phyloP scores from a whole-genome alignment of 306 rosid genomes.

The Trifolium repens region DNA sequence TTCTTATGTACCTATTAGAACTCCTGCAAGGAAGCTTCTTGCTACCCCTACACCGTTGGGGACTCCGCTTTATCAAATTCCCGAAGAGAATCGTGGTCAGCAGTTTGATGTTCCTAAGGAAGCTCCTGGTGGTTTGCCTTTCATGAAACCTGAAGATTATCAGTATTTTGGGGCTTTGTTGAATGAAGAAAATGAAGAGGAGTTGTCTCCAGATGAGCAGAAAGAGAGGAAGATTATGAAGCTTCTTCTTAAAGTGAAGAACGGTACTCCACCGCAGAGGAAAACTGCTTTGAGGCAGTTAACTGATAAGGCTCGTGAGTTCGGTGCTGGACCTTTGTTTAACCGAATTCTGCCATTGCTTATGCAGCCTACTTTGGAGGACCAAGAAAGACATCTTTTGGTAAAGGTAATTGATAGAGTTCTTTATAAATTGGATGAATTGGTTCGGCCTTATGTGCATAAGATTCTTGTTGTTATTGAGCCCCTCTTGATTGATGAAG shows the following conservation, averaged over 20 bases:
- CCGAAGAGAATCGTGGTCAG: constrained; percentile 46
- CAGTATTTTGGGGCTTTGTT: constrained; percentile 48
- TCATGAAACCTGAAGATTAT: constrained; percentile 51
- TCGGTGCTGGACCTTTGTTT: constrained; percentile 49
- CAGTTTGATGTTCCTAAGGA: constrained; percentile 49
- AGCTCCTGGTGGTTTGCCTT: constrained; percentile 47
- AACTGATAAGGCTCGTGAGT: constrained; percentile 50
- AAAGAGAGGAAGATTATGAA: constrained; percentile 50
- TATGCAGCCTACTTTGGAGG: constrained; percentile 52
- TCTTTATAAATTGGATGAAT: constrained; percentile 89
- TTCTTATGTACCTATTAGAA: constrained; percentile 46
- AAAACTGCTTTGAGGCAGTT: constrained; percentile 45
- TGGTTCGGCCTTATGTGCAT: constrained; percentile 95
- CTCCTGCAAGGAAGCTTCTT: constrained; percentile 52
- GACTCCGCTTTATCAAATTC: constrained; percentile 47
- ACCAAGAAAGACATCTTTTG: constrained; percentile 50
- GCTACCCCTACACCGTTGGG: constrained; percentile 48
- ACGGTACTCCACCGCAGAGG: constrained; percentile 47
- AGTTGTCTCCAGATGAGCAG: constrained; percentile 44
- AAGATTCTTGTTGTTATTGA: constrained; percentile 97
- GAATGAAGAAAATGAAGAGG: constrained; percentile 50
- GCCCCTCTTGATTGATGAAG: constrained; percentile 93
- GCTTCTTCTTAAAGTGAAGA: constrained; percentile 48
- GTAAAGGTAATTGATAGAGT: constrained; percentile 71
- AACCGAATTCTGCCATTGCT: constrained; percentile 49